Base-by-base conservation (phyloP, 2,329 filamentous ascomycete species). In the Lachnellula suecica region DNA sequence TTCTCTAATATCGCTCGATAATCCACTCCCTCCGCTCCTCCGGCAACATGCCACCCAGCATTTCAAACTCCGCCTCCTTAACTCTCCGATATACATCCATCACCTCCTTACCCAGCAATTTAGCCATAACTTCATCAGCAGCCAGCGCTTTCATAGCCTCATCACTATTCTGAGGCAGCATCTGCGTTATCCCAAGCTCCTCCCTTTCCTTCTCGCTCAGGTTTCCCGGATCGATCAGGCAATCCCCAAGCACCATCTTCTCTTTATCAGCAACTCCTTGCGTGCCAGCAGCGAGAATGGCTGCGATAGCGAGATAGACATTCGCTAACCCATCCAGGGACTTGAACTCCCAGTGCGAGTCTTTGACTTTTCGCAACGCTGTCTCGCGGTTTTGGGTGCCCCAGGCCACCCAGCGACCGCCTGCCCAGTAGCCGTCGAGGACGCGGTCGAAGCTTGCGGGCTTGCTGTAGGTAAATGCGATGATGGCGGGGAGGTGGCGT, bases 321-420 rank as follows among this genome's bases (percentile, higher is more conserved):
- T 95, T 95, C 3, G 89, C 87, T 17, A 91, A 70, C 0, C 89
- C 90, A 63, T 95, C 90, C n/a, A 93, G 64, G 49, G 80, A 83
- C 64, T 90, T 87, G 20, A 95, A 61, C 70, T 95, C 90, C 87
- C 89, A 95, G 63, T 90, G 85, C 19, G 82, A 83, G 2, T 68
- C 72, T 3, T 74, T 72, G 44, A 91, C 79, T 66, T 87, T 85
- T 11, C 89, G 80, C 9, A 95, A 73, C 0, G 89, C 86, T 4
- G 83, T 77, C 72, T 93, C 88, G 17, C 88, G 83, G 68, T 94
- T 94, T 70, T 94, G 85, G 4, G 83, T 88, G 11, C 90, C 90
- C 89, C 89, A 95, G 0, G 85, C 74, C 0, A 92, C 80, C 84
- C 86, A 92, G 7, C 84, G 81, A 0, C 88, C 88, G n/a, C 88